phyloP scores from a whole-genome alignment of 257 asterid genomes.

The Solanum corneliomulleri region DNA sequence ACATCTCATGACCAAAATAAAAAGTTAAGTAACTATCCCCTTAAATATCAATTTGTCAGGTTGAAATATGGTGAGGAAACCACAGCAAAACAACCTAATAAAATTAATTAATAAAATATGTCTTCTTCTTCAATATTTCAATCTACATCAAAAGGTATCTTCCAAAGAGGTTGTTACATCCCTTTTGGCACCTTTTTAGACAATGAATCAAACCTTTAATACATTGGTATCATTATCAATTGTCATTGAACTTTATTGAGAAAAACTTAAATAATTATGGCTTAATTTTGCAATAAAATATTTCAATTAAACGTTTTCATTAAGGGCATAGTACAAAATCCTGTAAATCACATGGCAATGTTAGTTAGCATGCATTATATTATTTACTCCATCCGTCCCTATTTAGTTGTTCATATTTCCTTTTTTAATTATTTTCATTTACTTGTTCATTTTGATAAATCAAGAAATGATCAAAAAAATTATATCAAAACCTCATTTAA shows the following conservation, averaged over 20 bases:
- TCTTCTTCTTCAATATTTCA: background rate
- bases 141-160: background rate
- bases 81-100: background rate
- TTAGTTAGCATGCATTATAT: background rate
- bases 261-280: background rate
- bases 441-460: too few species aligned
- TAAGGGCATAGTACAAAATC: background rate
- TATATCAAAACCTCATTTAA: too few species aligned
- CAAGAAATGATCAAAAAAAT: too few species aligned
- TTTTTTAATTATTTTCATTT: too few species aligned
- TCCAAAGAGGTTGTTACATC: background rate
- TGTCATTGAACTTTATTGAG: too few species aligned
- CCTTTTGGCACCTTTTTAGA: background rate
- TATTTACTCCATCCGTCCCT: too few species aligned
- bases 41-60: background rate
- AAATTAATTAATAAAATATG: background rate
- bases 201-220: background rate
- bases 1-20: background rate
- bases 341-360: background rate
- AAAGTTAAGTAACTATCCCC: background rate
- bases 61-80: background rate
- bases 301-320: too few species aligned
- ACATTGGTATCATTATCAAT: background rate
- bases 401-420: too few species aligned
- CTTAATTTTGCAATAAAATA: background rate